These are phyloP conservation scores for Gamsiella multidivaricata DNA, from an alignment of 192 early-diverging fungal genomes.

Conservation along the genomic window DNA sequence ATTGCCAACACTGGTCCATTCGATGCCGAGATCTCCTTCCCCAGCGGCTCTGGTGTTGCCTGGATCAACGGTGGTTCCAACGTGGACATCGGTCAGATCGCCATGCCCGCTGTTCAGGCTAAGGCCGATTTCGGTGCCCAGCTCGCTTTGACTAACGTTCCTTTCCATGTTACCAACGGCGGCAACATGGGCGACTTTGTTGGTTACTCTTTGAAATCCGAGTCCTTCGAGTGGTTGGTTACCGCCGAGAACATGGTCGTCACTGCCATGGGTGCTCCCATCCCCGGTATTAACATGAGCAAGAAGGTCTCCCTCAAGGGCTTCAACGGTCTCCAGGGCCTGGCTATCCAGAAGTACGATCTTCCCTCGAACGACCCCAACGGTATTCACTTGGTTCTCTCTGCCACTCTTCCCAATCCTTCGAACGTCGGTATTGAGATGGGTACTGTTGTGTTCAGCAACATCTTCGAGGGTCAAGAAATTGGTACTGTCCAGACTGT, in stretches of 20 bases:
- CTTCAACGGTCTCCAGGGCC: constrained; percentile 48
- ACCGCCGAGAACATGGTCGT: constrained; percentile 56
- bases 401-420: constrained; percentile 59
- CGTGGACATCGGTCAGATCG: constrained; percentile 51
- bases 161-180: constrained; percentile 54
- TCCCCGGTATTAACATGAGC: constrained; percentile 56
- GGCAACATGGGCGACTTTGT: constrained; percentile 63
- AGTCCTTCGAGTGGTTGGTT: constrained; percentile 62
- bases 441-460: constrained; percentile 58
- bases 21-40: constrained; percentile 50
- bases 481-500: constrained; percentile 54
- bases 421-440: constrained; percentile 64
- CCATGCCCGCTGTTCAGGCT: constrained; percentile 57
- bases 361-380: constrained; percentile 49
- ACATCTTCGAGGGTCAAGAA: constrained; percentile 48
- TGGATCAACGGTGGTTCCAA: constrained; percentile 43
- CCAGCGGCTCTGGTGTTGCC: constrained; percentile 46
- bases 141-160: constrained; percentile 54
- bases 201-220: constrained; percentile 57
- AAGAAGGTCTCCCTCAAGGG: constrained; percentile 54
- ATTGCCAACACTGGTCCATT: constrained; percentile 54
- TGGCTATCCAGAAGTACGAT: constrained; percentile 37
- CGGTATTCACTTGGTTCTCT: constrained; percentile 56
- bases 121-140: constrained; percentile 60
- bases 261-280: constrained; percentile 61